Evolutionary conservation across 441 rosid species (phyloP).

Genomic region (Bruguiera hainesii): DNA sequence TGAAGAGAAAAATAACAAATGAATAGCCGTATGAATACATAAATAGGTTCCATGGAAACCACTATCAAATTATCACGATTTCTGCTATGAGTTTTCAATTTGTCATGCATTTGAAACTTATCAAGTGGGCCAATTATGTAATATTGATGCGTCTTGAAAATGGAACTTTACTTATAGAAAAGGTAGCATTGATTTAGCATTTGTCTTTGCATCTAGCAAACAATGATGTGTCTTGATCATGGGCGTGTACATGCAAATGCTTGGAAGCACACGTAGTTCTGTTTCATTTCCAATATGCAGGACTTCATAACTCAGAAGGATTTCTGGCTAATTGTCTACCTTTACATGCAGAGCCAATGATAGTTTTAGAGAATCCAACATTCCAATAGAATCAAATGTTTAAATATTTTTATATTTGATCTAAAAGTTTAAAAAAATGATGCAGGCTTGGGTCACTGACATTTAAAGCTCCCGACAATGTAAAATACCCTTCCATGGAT

Average conservation of each 20-base stretch:
- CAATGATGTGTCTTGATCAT: no score
- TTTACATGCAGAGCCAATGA: neutral
- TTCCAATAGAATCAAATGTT: no score
- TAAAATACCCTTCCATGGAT: slow-evolving; percentile 88
- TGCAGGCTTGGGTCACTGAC: slow-evolving; percentile 85
- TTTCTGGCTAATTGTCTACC: neutral
- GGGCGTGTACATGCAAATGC: neutral
- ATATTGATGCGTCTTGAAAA: neutral
- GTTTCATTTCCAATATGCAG: slow-evolving; percentile 1
- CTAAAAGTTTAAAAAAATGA: neutral
- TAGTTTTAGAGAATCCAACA: no score
- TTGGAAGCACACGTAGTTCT: neutral
- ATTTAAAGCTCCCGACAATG: slow-evolving; percentile 79
- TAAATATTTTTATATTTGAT: no score
- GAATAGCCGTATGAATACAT: no score
- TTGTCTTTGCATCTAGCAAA: no score
- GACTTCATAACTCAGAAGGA: neutral
- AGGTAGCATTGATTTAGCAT: neutral
- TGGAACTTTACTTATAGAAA: neutral
- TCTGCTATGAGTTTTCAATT: neutral
- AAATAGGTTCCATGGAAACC: no score
- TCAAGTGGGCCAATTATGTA: neutral
- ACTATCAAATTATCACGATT: neutral
- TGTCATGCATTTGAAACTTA: neutral
- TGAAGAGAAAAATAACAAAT: no score